Evolutionary conservation across 192 early-diverging fungal genomes (phyloP), one percentile per base, ranked within the genome.

Genomic region (Obelidium mucronatum): DNA sequence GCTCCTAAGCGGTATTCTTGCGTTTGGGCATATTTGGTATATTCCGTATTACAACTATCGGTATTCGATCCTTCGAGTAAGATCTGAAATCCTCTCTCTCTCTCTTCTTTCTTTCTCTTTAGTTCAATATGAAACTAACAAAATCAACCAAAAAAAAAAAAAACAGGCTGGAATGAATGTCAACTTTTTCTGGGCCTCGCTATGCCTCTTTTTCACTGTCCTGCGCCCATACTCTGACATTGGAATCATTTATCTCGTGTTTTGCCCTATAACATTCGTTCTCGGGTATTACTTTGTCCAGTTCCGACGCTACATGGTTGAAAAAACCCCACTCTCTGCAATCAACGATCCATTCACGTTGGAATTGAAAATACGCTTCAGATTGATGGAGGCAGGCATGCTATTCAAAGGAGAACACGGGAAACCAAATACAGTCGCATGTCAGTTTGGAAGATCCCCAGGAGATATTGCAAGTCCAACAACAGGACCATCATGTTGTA

Each of bases 141-240:
- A n/a, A n/a, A n/a, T n/a, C n/a, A n/a, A n/a, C n/a, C n/a, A n/a
- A n/a, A 67, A 67, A 39, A 22, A 1, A 60, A 17, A 60, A 17
- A 31, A 24, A 30, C 37, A 74, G 72, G 68, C 82, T 17, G 70
- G 67, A 2, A 65, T 83, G 39, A 79, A 81, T 55, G 31, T 51
- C 36, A 83, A 83, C 74, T 85, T 85, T 59, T 72, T 79, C 35
- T 81, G 77, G 77, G 82, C 78, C 2, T 83, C 84, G 0, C 73
- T 83, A 11, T 81, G 82, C 70, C 39, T 70, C 26, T 51, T 80
- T 0, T 86, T 60, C 65, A 83, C 65, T n/a, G 40, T 75, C 15
- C n/a, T 77, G n/a, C 59, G 77, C 19, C 84, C 84, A 0, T 22
- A 63, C 28, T 78, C 75, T 42, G 84, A 86, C 40, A 78, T 86